Percentiles rank a stretch among this genome's conserved stretches.
phyloP scores from a whole-genome alignment of 2,329 filamentous ascomycete species.

The Tolypocladium tundrense region DNA sequence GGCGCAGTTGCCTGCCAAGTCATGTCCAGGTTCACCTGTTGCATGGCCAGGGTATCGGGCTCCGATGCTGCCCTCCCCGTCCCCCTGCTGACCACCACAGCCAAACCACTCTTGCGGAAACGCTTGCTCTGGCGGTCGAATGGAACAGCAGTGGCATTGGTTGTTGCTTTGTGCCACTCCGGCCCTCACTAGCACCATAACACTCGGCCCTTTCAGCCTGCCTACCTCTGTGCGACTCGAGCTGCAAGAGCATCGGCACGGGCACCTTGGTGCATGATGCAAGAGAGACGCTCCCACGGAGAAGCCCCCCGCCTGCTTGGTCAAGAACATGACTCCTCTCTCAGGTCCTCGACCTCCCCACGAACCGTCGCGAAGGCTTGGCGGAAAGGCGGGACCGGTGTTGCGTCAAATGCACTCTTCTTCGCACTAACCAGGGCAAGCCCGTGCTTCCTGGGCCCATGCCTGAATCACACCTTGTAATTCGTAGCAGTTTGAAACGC shows the following conservation, averaged over 20 bases:
- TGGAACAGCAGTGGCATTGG: not conserved
- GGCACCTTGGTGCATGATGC: not conserved
- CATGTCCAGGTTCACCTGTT: not conserved
- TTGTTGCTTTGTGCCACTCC: not conserved
- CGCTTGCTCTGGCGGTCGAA: not conserved
- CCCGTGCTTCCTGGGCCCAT: not conserved
- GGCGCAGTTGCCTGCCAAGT: not conserved
- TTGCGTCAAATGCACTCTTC: not conserved
- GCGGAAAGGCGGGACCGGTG: not conserved
- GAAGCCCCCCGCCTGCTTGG: not conserved
- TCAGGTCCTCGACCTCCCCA: not conserved
- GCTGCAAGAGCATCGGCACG: not conserved
- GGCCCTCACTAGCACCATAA: not conserved
- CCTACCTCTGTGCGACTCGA: not conserved
- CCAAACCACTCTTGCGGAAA: not conserved
- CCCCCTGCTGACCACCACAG: not conserved
- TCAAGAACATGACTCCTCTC: not conserved
- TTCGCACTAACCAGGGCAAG: not conserved
- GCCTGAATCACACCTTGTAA: not conserved
- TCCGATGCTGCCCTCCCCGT: not conserved
- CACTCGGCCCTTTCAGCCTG: not conserved
- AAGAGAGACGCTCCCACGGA: not conserved
- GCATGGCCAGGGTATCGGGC: not conserved
- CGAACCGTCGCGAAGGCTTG: not conserved
- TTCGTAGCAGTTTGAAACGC: not conserved